phyloP scores from a whole-genome alignment of 805 yeast species.

The Pichia occidentalis region DNA sequence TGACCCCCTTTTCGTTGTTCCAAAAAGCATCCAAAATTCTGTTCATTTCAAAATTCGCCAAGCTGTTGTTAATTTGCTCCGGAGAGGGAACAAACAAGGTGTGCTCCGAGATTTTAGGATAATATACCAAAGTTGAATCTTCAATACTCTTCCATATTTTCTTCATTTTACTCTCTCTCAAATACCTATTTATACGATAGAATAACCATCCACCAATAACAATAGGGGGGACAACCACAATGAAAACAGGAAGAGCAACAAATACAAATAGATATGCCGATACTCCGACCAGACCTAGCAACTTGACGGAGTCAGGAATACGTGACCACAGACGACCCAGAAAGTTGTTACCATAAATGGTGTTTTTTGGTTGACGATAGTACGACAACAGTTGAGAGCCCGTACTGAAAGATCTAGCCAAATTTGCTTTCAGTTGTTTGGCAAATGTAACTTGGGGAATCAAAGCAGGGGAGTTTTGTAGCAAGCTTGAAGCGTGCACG shows the following conservation, averaged over 20 bases:
- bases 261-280: conserved; percentile 25
- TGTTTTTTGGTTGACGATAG: conserved; percentile 22
- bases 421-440: not conserved
- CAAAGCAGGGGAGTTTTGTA: not conserved
- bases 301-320: conserved; percentile 28
- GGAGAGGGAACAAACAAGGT: conserved; percentile 20
- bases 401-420: conserved; percentile 5
- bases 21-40: conserved; percentile 28
- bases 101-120: conserved; percentile 14
- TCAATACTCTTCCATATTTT: conserved; percentile 21
- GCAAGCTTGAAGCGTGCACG: not conserved
- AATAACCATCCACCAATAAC: conserved; percentile 23
- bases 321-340: conserved; percentile 17
- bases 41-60: conserved; percentile 28
- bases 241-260: conserved; percentile 28
- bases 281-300: conserved; percentile 22
- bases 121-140: conserved; percentile 23
- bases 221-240: conserved; percentile 29
- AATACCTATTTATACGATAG: conserved; percentile 14
- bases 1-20: conserved; percentile 26
- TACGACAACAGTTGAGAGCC: not conserved
- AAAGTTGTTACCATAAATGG: conserved; percentile 13
- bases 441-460: not conserved
- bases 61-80: conserved; percentile 24
- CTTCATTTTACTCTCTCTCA: conserved; percentile 12